These are phyloP conservation scores for Kalmanozyma brasiliensis DNA, from an alignment of 1,284 basidiomycete species.

Conservation along the genomic window DNA sequence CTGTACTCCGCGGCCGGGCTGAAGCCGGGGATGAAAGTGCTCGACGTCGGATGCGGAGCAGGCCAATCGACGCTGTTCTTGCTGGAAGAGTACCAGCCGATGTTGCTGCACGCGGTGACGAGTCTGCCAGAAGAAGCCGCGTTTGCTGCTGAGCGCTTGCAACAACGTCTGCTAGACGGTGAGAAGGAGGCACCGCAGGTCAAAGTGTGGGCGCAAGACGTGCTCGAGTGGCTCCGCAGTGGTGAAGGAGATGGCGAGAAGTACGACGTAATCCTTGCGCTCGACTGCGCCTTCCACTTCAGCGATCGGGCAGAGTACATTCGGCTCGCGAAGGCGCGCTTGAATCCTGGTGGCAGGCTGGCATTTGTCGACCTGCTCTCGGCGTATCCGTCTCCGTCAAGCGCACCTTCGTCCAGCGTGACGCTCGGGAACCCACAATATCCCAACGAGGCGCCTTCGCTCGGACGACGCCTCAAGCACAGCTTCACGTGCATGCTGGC, in stretches of 20 bases:
- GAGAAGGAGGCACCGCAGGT: slow-evolving; percentile 10
- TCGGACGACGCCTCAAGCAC: slow-evolving; percentile 26
- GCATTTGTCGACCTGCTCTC: slow-evolving; percentile 59
- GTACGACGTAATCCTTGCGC: slow-evolving; percentile 63
- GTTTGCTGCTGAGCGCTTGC: slow-evolving; percentile 25
- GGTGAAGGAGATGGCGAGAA: slow-evolving; percentile 10
- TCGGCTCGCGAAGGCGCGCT: slow-evolving; percentile 24
- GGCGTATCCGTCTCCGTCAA: slow-evolving; percentile 52
- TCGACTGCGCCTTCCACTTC: slow-evolving; percentile 67
- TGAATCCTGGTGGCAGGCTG: slow-evolving; percentile 53
- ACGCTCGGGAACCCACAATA: slow-evolving; percentile 17
- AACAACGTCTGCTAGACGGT: slow-evolving; percentile 1
- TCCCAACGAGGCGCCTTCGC: slow-evolving; percentile 31
- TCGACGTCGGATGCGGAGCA: slow-evolving; percentile 64
- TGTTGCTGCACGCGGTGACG: slow-evolving; percentile 61
- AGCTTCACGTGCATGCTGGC: slow-evolving; percentile 32
- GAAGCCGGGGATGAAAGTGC: slow-evolving; percentile 30
- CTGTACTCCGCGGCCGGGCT: slow-evolving; percentile 47
- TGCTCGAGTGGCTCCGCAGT: slow-evolving; percentile 38
- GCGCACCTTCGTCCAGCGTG: background rate
- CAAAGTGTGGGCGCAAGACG: slow-evolving; percentile 52
- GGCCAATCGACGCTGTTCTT: slow-evolving; percentile 64
- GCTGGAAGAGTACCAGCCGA: slow-evolving; percentile 23
- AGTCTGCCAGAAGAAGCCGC: slow-evolving; percentile 48
- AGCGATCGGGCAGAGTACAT: slow-evolving; percentile 50